Conservation (phyloP, 2,329 filamentous ascomycete genomes). For the Hypoxylon sp. region DNA sequence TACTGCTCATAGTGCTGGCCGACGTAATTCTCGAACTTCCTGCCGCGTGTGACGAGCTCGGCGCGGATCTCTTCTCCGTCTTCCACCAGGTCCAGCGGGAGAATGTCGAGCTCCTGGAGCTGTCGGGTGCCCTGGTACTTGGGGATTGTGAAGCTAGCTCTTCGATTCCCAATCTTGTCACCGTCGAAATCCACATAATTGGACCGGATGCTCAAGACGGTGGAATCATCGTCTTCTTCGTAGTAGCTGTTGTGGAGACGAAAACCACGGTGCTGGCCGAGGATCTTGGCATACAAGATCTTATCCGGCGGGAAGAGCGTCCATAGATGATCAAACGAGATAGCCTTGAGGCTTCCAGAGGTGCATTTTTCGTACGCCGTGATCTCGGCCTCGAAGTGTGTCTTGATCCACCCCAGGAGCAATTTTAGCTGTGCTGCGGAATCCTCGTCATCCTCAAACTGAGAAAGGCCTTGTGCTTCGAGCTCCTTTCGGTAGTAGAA, state of each 20-base stretch:
- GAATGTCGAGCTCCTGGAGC: slow-evolving; percentile 42
- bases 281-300: slow-evolving; percentile 40
- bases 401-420: slow-evolving; percentile 45
- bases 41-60: slow-evolving; percentile 44
- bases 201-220: slow-evolving; percentile 37
- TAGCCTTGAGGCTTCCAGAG: slow-evolving; percentile 38
- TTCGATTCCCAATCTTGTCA: slow-evolving; percentile 44
- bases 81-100: slow-evolving; percentile 45
- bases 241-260: slow-evolving; percentile 44
- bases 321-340: slow-evolving; percentile 45
- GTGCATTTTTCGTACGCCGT: slow-evolving; percentile 41
- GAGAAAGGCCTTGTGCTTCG: slow-evolving; percentile 37
- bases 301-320: slow-evolving; percentile 42
- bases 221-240: slow-evolving; percentile 31
- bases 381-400: slow-evolving; percentile 43
- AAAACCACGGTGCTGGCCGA: slow-evolving; percentile 45
- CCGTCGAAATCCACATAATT: slow-evolving; percentile 49
- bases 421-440: slow-evolving; percentile 41
- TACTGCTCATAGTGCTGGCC: slow-evolving; percentile 49
- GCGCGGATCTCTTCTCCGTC: slow-evolving; percentile 32
- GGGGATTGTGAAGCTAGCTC: slow-evolving; percentile 38
- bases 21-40: slow-evolving; percentile 45
- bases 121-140: slow-evolving; percentile 42
- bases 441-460: slow-evolving; percentile 43
- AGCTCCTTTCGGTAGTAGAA: slow-evolving; percentile 42